A percentile compares a stretch with the other conserved stretches of the same genome.
phyloP scores from a whole-genome alignment of 2,329 filamentous ascomycete genomes.

The Epichloe uncinata region DNA sequence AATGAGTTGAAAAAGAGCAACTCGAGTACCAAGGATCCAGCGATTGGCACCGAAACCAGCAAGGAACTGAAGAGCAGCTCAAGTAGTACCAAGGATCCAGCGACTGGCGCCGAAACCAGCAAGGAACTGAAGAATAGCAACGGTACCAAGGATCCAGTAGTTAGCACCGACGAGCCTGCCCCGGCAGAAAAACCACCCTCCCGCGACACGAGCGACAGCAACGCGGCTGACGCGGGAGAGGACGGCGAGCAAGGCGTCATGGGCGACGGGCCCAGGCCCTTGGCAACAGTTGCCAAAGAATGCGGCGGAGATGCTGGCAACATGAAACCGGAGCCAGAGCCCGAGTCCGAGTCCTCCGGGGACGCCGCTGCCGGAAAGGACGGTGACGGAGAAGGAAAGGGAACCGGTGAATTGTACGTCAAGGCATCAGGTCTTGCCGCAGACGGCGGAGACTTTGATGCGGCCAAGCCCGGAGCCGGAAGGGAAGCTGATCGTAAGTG shows the following conservation, averaged over 20 bases:
- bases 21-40: background rate
- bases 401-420: slow-evolving; percentile 43
- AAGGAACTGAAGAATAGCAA: background rate
- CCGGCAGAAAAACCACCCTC: slow-evolving; percentile 5
- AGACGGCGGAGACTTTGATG: slow-evolving; percentile 57
- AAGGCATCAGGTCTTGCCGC: slow-evolving; percentile 44
- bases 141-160: background rate
- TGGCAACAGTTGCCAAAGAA: slow-evolving; percentile 23
- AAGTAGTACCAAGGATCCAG: too few species aligned
- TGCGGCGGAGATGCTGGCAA: slow-evolving; percentile 20
- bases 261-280: slow-evolving; percentile 13
- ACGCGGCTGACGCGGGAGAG: slow-evolving; percentile 21
- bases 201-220: background rate
- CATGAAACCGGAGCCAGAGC: background rate
- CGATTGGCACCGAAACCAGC: background rate
- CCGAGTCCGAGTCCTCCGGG: background rate
- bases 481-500: slow-evolving; percentile 51
- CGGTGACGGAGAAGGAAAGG: slow-evolving; percentile 19
- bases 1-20: background rate
- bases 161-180: background rate
- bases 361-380: slow-evolving; percentile 1
- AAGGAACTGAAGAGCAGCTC: background rate
- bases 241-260: slow-evolving; percentile 20
- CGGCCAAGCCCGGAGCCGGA: slow-evolving; percentile 48
- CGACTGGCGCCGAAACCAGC: background rate